These are phyloP conservation scores for Chlorella ohadii DNA, from an alignment of 139 green algal genomes.

Conservation along the genomic window DNA sequence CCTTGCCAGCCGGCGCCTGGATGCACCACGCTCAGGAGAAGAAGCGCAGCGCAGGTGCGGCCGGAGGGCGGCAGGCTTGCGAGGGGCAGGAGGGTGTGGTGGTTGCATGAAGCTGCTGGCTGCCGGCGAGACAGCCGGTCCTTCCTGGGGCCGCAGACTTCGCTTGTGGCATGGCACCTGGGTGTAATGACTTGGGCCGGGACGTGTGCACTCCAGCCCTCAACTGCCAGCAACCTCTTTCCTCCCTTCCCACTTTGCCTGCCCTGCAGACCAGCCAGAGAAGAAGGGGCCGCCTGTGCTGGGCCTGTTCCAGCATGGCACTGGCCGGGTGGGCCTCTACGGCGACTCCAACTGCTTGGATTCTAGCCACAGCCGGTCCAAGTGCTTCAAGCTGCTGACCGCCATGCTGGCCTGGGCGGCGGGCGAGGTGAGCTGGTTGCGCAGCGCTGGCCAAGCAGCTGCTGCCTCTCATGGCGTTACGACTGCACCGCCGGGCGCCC, in stretches of 20 bases:
- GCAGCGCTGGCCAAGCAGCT: neutral
- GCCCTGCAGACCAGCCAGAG: neutral
- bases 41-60: conserved; percentile 9
- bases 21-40: conserved; percentile 61
- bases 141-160: too few species aligned
- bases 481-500: too few species aligned
- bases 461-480: too few species aligned
- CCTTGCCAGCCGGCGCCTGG: conserved; percentile 68
- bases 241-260: too few species aligned
- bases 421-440: neutral
- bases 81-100: too few species aligned
- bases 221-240: too few species aligned
- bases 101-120: too few species aligned
- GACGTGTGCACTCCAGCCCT: too few species aligned
- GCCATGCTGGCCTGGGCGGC: conserved; percentile 48
- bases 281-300: conserved; percentile 41
- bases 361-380: conserved; percentile 69
- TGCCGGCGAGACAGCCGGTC: too few species aligned
- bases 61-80: neutral
- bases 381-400: conserved; percentile 74
- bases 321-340: conserved; percentile 78
- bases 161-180: too few species aligned
- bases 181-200: too few species aligned
- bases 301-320: conserved; percentile 51
- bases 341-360: conserved; percentile 97